Evolutionary conservation across 75 land plant genomes (phyloP), one percentile per base, ranked within the genome.

Genomic region (Selaginella tamariscina): DNA sequence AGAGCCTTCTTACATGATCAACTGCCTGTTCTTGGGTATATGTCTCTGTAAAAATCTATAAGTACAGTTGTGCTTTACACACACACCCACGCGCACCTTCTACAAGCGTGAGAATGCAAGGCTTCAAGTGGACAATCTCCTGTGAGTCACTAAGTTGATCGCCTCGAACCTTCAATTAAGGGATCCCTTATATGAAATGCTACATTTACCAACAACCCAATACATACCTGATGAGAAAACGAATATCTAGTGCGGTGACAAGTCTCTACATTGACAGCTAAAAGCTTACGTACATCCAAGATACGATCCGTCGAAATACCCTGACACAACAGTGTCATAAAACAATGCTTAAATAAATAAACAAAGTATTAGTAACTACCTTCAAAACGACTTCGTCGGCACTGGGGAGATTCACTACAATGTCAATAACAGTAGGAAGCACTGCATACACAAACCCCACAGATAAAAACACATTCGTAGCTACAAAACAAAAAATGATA

Each of bases 291-390:
- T 30, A 89, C 81, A 33, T 89, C 95, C 9, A 89, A 80, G 2
- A 89, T 81, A 30, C 85, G 73, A 74, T 89, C 95, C 66, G 95
- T 89, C n/a, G 95, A 84, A 64, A 89, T 89, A 27, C 89, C 95
- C 95, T 89, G 87, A 27, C 64, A 64, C 49, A 5, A 39, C 49
- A 15, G 15, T 49, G 54, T 11, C 20, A 39, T 15, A 39, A 39
- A 5, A 23, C 9, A 59, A 59, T 2, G 27, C 26, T 9, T 21
- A 5, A 59, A n/a, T 23, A 21, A 5, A 23, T 9, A 8, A 21
- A 9, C 24, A n/a, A n/a, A n/a, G n/a, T n/a, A n/a, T n/a, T n/a
- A n/a, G n/a, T n/a, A n/a, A 5, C 8, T 59, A 59, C 62, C 62
- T 59, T 59, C 18, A 59, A 23, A 59, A 59, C n/a, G 2, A 59